Conservation (phyloP, 257 asterid species). For the Eucommia ulmoides region DNA sequence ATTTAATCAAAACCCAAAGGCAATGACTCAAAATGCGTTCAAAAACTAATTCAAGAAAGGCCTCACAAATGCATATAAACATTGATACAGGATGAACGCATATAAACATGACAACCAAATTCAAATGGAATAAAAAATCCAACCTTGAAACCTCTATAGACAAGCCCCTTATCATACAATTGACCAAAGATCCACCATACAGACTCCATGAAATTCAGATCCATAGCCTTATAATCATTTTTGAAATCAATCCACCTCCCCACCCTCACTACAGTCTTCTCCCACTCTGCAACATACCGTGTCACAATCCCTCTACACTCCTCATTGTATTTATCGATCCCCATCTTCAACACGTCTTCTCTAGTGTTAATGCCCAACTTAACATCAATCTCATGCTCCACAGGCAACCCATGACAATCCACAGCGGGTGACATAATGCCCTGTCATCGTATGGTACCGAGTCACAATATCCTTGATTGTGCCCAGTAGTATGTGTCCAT, state of each 20-base stretch:
- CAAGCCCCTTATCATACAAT: conserved; percentile 62
- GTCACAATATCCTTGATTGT: conserved; percentile 93
- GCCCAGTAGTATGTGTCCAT: conserved; percentile 91
- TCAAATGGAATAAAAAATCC: too few relatives aligned
- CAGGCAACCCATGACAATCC: conserved; percentile 98
- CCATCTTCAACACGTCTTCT: conserved; percentile 69
- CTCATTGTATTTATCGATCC: conserved; percentile 75
- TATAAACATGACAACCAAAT: too few relatives aligned
- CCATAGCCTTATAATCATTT: conserved; percentile 93
- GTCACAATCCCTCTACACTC: conserved; percentile 81
- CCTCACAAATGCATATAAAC: not conserved
- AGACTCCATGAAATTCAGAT: conserved; percentile 77
- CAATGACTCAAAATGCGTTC: not conserved
- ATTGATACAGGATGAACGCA: too few relatives aligned
- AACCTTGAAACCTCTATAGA: conserved; percentile 90
- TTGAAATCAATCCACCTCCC: conserved; percentile 95
- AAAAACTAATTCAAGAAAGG: not conserved
- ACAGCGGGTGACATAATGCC: conserved; percentile 93
- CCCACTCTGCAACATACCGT: conserved; percentile 92
- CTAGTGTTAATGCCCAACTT: conserved; percentile 51
- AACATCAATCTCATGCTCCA: conserved; percentile 81
- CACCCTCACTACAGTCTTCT: conserved; percentile 76
- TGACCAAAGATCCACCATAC: conserved; percentile 97
- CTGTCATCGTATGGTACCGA: conserved; percentile 85
- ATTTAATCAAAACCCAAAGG: not conserved